Evolutionary conservation across 345 rosid genomes (phyloP).

Genomic region (Theobroma cacao): DNA sequence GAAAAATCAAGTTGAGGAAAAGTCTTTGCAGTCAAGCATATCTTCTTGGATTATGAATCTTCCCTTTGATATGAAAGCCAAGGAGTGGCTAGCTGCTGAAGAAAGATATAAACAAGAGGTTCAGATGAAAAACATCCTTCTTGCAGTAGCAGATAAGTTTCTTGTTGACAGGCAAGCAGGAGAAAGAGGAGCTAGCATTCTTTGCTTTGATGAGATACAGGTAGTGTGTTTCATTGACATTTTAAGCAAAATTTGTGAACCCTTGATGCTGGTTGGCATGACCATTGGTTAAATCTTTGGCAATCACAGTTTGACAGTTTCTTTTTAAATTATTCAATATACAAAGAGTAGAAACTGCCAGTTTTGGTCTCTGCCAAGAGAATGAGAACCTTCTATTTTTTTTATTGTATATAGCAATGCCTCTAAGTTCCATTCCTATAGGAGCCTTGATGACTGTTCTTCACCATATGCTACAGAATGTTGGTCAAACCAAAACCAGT

Average conservation of each 20-base stretch:
- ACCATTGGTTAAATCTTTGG: background rate
- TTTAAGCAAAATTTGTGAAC: background rate
- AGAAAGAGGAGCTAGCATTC: slow-evolving; percentile 74
- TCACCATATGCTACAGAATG: background rate
- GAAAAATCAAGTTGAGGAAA: slow-evolving; percentile 72
- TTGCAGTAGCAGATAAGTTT: slow-evolving; percentile 84
- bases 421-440: background rate
- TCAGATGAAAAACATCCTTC: slow-evolving; percentile 84
- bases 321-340: background rate
- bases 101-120: slow-evolving; percentile 80
- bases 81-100: slow-evolving; percentile 90
- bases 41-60: slow-evolving; percentile 84
- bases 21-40: slow-evolving; percentile 51
- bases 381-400: background rate
- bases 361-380: background rate
- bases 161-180: slow-evolving; percentile 55
- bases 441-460: background rate
- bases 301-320: slow-evolving; percentile 1
- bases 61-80: slow-evolving; percentile 78
- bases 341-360: background rate
- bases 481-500: background rate
- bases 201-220: slow-evolving; percentile 97
- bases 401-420: background rate
- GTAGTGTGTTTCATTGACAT: slow-evolving; percentile 30
- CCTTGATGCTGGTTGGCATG: background rate